Conservation (phyloP, 345 rosid species). For the Citrus unshiu region DNA sequence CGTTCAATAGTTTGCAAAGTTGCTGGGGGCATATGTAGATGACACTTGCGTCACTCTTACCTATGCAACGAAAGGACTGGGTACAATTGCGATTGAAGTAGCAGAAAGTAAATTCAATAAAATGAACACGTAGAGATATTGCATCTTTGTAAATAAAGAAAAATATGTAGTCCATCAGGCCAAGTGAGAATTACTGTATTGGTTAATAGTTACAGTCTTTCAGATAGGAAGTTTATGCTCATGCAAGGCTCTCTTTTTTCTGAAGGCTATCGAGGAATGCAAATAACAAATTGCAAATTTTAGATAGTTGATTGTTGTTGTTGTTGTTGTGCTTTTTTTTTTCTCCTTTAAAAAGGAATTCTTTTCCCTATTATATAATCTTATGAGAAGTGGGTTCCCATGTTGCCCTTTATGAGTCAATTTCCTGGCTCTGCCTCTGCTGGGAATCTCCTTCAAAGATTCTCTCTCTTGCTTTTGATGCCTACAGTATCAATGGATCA, state of each 20-base stretch:
- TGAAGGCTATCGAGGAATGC: background rate
- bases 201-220: background rate
- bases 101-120: too few species aligned
- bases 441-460: slow-evolving; percentile 1
- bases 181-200: background rate
- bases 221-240: background rate
- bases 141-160: too few species aligned
- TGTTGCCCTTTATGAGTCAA: too few species aligned
- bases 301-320: background rate
- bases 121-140: background rate
- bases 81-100: too few species aligned
- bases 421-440: too few species aligned
- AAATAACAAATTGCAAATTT: background rate
- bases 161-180: background rate
- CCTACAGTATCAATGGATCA: background rate
- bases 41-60: too few species aligned
- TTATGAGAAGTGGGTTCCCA: too few species aligned
- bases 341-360: too few species aligned
- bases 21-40: too few species aligned
- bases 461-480: slow-evolving; percentile 14
- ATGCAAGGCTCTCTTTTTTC: background rate
- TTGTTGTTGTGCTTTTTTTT: background rate
- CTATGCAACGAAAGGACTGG: too few species aligned
- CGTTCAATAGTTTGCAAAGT: too few species aligned
- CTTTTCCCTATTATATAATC: too few species aligned